A percentile compares a stretch with the other conserved stretches of the same genome.
Evolutionary conservation across 208 protist species (phyloP).

Genomic region (Leishmania braziliensis): DNA sequence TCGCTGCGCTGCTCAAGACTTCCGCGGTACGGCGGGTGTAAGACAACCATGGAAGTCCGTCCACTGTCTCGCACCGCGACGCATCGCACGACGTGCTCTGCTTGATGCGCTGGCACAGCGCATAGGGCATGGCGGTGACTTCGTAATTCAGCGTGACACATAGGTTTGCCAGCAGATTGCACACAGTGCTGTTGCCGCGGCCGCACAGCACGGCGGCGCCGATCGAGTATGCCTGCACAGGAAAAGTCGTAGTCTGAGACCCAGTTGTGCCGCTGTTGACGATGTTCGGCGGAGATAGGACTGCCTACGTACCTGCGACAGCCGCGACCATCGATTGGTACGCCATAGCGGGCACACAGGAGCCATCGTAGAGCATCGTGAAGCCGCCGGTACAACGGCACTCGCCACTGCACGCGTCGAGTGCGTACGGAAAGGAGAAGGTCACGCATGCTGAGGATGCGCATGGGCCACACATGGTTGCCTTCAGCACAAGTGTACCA

Average conservation of each 20-base stretch:
- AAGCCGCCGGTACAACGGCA: slow-evolving; percentile 47
- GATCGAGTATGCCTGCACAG: slow-evolving; percentile 36
- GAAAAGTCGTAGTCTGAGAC: slow-evolving; percentile 11
- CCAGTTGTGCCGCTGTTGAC: slow-evolving; percentile 39
- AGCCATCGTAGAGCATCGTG: slow-evolving; percentile 56
- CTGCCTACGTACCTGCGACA: slow-evolving; percentile 16
- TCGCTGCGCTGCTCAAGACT: slow-evolving; percentile 27
- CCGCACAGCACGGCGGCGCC: slow-evolving; percentile 53
- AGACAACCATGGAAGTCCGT: slow-evolving; percentile 63
- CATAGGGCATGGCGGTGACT: slow-evolving; percentile 46
- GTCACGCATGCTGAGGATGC: slow-evolving; percentile 27
- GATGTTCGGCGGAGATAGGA: slow-evolving; percentile 45
- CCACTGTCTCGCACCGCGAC: slow-evolving; percentile 31
- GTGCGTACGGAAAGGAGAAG: slow-evolving; percentile 44
- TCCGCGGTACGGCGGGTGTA: slow-evolving; percentile 49
- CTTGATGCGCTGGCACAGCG: slow-evolving; percentile 55
- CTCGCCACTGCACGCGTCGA: slow-evolving; percentile 8
- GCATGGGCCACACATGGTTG: slow-evolving; percentile 55
- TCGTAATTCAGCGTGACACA: slow-evolving; percentile 77
- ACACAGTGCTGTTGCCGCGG: slow-evolving; percentile 49
- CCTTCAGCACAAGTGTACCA: slow-evolving; percentile 31
- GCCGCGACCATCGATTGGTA: slow-evolving; percentile 35
- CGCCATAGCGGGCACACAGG: slow-evolving; percentile 39
- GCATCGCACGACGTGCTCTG: slow-evolving; percentile 26
- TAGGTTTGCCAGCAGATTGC: slow-evolving; percentile 73